phyloP scores from a whole-genome alignment of 2,329 filamentous ascomycete genomes.

The Curvularia verruculosa region DNA sequence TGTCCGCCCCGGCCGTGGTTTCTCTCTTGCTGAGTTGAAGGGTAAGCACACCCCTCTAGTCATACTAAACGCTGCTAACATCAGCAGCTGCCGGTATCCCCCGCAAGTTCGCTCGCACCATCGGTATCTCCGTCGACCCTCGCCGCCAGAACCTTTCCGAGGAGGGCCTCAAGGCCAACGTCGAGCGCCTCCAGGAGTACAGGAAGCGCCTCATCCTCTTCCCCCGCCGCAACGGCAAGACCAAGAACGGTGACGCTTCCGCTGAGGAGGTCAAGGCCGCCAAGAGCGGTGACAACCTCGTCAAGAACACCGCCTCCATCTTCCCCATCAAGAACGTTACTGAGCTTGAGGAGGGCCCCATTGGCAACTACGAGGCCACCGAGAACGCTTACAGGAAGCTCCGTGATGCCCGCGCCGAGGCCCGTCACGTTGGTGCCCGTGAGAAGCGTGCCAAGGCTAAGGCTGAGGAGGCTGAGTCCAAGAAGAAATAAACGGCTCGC shows the following conservation, averaged over 20 bases:
- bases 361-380: conserved; percentile 72
- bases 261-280: conserved; percentile 80
- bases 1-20: conserved; percentile 94
- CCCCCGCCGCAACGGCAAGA: conserved; percentile 89
- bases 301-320: conserved; percentile 61
- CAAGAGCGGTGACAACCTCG: conserved; percentile 60
- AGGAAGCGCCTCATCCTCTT: conserved; percentile 95
- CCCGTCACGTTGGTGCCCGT: conserved; percentile 79
- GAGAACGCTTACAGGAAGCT: conserved; percentile 87
- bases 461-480: conserved; percentile 76
- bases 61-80: conserved; percentile 21
- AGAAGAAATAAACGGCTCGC: conserved; percentile 74
- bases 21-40: conserved; percentile 98
- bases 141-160: conserved; percentile 97
- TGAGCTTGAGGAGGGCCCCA: conserved; percentile 81
- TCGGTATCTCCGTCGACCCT: conserved; percentile 95
- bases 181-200: conserved; percentile 98
- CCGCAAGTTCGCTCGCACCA: conserved; percentile 90
- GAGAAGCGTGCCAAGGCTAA: conserved; percentile 94
- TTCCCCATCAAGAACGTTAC: conserved; percentile 75
- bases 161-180: conserved; percentile 93
- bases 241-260: conserved; percentile 89
- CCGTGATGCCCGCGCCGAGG: conserved; percentile 82
- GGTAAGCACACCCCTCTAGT: conserved; percentile 59
- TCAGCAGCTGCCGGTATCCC: conserved; percentile 89